A percentile compares a stretch with the other conserved stretches of the same genome.
phyloP scores from a whole-genome alignment of 2,329 filamentous ascomycete species.

The Fusarium domesticum region DNA sequence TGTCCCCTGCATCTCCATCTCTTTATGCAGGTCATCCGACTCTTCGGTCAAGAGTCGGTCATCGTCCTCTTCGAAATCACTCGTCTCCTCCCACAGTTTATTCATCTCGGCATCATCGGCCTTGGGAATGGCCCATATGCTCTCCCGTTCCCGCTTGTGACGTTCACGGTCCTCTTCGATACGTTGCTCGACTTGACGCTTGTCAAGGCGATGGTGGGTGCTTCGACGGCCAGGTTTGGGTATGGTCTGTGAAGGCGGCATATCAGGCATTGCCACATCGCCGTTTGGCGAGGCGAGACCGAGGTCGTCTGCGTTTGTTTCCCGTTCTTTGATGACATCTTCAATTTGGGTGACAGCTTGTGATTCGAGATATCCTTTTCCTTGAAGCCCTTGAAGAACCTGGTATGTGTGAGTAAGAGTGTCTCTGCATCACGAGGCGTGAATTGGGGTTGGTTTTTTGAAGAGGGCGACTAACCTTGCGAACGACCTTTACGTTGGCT shows the following conservation, averaged over 20 bases:
- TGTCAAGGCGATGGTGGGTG: constrained; percentile 58
- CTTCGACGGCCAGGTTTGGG: constrained; percentile 34
- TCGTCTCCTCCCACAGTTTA: constrained; percentile 82
- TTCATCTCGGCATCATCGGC: constrained; percentile 66
- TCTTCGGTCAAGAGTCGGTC: constrained; percentile 76
- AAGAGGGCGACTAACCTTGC: constrained; percentile 57
- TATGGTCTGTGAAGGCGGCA: constrained; percentile 41
- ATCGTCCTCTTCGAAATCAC: constrained; percentile 85
- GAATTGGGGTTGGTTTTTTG: not conserved
- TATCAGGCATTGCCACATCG: constrained; percentile 41
- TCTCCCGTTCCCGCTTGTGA: constrained; percentile 87
- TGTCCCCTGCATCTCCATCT: constrained; percentile 38
- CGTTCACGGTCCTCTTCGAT: constrained; percentile 96
- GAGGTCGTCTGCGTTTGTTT: constrained; percentile 58
- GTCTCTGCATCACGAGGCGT: constrained; percentile 1
- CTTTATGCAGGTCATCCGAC: constrained; percentile 44
- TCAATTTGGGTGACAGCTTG: constrained; percentile 79
- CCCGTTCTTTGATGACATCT: constrained; percentile 76
- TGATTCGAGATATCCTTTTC: constrained; percentile 68
- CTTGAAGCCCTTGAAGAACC: constrained; percentile 67
- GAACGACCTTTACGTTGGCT: constrained; percentile 89
- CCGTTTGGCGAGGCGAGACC: constrained; percentile 50
- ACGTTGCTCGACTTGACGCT: constrained; percentile 87
- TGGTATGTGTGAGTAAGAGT: constrained; percentile 31
- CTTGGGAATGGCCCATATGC: constrained; percentile 82